A percentile compares a stretch with the other conserved stretches of the same genome.
Evolutionary conservation across 805 yeast species (phyloP).

Genomic region (Kazachstania viticola): DNA sequence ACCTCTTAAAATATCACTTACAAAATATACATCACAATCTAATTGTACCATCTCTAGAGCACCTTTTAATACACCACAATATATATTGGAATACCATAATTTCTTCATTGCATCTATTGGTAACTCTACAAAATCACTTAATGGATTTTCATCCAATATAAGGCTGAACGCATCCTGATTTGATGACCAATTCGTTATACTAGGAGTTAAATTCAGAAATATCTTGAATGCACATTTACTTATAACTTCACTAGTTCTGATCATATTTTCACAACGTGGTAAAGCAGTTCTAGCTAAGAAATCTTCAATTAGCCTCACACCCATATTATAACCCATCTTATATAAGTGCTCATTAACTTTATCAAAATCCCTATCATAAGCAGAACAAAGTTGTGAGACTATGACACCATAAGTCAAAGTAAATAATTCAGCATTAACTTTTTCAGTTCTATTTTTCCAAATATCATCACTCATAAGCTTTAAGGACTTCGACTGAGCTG

Average conservation of each 20-base stretch:
- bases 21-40: conserved; percentile 73
- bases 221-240: conserved; percentile 83
- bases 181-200: conserved; percentile 59
- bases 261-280: conserved; percentile 66
- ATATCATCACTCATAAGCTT: conserved; percentile 67
- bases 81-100: conserved; percentile 85
- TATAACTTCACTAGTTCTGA: conserved; percentile 79
- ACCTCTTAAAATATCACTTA: conserved; percentile 73
- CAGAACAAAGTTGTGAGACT: conserved; percentile 83
- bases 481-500: conserved; percentile 13
- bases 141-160: conserved; percentile 72
- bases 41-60: conserved; percentile 93
- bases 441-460: conserved; percentile 82
- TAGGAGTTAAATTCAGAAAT: conserved; percentile 74
- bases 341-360: conserved; percentile 78
- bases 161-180: conserved; percentile 69
- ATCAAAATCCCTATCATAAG: conserved; percentile 59
- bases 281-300: conserved; percentile 81
- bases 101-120: conserved; percentile 69
- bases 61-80: conserved; percentile 85
- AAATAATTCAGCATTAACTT: conserved; percentile 84
- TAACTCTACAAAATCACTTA: conserved; percentile 89
- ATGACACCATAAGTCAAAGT: conserved; percentile 92
- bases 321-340: conserved; percentile 92
- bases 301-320: conserved; percentile 83